Percentiles rank a stretch among this genome's conserved stretches.
Conservation (phyloP, 2,329 filamentous ascomycete species). For the Gnomoniopsis smithogilvyi region DNA sequence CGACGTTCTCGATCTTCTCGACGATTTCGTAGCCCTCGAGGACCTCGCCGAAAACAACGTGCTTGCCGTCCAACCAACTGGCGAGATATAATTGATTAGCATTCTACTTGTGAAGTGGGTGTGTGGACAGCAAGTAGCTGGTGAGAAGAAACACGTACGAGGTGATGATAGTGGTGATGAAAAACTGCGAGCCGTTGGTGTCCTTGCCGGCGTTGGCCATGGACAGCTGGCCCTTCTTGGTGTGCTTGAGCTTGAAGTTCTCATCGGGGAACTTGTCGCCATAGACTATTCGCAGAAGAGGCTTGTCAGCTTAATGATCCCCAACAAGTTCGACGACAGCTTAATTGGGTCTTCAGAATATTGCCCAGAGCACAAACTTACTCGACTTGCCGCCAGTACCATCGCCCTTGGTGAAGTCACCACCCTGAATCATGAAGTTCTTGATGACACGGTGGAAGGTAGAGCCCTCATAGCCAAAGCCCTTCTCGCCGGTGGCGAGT, state of each 20-base stretch:
- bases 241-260: slow-evolving; percentile 95
- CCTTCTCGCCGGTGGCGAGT: slow-evolving; percentile 81
- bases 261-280: slow-evolving; percentile 81
- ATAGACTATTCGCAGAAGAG: slow-evolving; percentile 56
- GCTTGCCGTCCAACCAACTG: slow-evolving; percentile 78
- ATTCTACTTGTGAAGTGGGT: not conserved
- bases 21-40: slow-evolving; percentile 81
- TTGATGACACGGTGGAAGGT: slow-evolving; percentile 89
- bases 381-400: slow-evolving; percentile 83
- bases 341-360: not conserved
- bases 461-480: slow-evolving; percentile 78
- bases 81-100: slow-evolving; percentile 8
- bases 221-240: slow-evolving; percentile 77
- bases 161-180: slow-evolving; percentile 82
- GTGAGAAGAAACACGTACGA: slow-evolving; percentile 47
- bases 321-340: not conserved
- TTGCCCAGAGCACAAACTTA: slow-evolving; percentile 44
- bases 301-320: not conserved
- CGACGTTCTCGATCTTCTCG: slow-evolving; percentile 71
- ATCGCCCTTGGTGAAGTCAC: slow-evolving; percentile 81
- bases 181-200: slow-evolving; percentile 88
- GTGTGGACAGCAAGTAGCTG: slow-evolving; percentile 4
- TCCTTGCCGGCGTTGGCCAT: slow-evolving; percentile 85
- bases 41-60: slow-evolving; percentile 88
- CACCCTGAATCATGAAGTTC: slow-evolving; percentile 88